Conservation (phyloP, 176 grass and related monocot species). For the Oryza glumipatula region DNA sequence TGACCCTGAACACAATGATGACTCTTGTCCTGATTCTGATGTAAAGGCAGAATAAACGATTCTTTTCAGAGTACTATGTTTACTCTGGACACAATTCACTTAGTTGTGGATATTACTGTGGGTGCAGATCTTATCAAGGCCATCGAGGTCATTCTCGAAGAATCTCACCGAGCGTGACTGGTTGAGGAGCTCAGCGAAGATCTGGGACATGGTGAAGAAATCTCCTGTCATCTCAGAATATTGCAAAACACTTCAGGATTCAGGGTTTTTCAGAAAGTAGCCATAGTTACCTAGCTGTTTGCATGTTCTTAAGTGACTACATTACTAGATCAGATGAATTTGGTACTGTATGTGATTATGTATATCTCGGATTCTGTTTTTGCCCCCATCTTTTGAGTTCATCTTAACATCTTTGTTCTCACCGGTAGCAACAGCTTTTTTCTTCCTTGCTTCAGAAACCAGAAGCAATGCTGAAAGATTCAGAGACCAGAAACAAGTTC, state of each 20-base stretch:
- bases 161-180: constrained; percentile 86
- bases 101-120: background rate
- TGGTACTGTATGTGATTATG: background rate
- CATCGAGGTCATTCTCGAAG: constrained; percentile 61
- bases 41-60: background rate
- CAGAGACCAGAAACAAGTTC: background rate
- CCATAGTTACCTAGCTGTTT: background rate
- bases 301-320: background rate
- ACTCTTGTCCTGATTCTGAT: background rate
- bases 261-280: constrained; percentile 82
- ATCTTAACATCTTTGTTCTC: background rate
- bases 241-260: constrained; percentile 77
- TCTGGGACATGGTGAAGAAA: constrained; percentile 89
- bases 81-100: background rate
- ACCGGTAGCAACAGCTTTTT: background rate
- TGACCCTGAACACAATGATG: background rate
- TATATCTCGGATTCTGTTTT: background rate
- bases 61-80: background rate
- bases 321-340: background rate
- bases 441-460: background rate
- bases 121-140: constrained; percentile 71
- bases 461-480: background rate
- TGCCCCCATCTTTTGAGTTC: background rate
- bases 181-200: constrained; percentile 86
- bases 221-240: constrained; percentile 73